Base-by-base conservation (phyloP, 768 basidiomycete genomes). In the Daedaleopsis sinensis region DNA sequence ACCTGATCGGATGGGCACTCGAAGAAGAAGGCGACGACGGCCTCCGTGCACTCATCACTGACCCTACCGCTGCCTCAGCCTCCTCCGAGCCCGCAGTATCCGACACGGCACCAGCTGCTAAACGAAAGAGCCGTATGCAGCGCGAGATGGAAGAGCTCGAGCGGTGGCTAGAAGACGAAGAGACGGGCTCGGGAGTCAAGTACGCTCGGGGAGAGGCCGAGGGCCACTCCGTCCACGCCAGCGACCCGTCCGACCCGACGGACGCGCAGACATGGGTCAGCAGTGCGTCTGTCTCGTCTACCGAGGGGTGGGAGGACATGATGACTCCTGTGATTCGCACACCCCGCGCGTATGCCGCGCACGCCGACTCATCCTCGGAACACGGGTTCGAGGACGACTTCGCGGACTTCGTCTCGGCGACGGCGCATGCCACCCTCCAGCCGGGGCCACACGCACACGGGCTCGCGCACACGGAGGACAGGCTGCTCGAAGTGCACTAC, bases 371-470 rank as follows among this genome's bases (percentile, higher is more conserved):
- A 1, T 32, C 9, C 0, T 16, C 43, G 3, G 62, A 50, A 23
- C 58, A 66, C 23, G 79, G 81, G 16, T 85, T 94, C 65, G 92
- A 93, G 56, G 92, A 94, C 67, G 89, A 94, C 71, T 94, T 94
- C 68, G 81, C 86, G 2, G 86, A 84, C 32, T 91, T 91, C 63
- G 81, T 91, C 18, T 86, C 88, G 36, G 88, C 88, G n/a, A 83
- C 76, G 5, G 39, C 66, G 38, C 63, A 57, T 23, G 4, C 27
- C 27, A 32, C 27, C 27, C 27, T 32, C 27, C 27, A 32, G 27
- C 27, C 27, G 7, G 27, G 27, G 27, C 24, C 47, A 6, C 42
- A 38, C 42, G 21, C 55, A 23, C 46, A 39, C 55, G 54, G 43
- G 6, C 5, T 46, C 47, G 18, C 52, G 35, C 44, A 27, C 19